phyloP scores from a whole-genome alignment of 768 basidiomycete genomes.

The Hemileccinum rubropunctum region DNA sequence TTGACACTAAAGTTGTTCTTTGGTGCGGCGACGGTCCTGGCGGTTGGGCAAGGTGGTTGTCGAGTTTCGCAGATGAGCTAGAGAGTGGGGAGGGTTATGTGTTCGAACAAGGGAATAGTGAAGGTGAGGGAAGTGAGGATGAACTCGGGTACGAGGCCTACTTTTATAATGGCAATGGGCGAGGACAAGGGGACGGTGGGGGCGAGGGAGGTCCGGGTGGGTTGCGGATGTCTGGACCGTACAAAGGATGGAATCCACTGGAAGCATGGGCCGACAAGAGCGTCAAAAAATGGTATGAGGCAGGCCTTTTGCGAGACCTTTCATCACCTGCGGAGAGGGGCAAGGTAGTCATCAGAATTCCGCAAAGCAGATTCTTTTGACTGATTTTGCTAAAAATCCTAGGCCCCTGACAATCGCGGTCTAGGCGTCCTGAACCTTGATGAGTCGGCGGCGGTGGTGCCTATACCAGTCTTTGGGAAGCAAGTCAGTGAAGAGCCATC shows the following conservation, averaged over 20 bases:
- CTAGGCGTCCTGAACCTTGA: constrained; percentile 41
- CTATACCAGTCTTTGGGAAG: constrained; percentile 59
- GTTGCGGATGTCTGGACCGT: constrained; percentile 77
- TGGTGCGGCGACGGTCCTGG: constrained; percentile 87
- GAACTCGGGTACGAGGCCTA: constrained; percentile 84
- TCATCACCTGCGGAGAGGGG: constrained; percentile 40
- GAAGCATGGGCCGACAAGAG: constrained; percentile 94
- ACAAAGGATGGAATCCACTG: constrained; percentile 87
- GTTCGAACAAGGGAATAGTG: constrained; percentile 53
- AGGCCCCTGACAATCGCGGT: constrained; percentile 45
- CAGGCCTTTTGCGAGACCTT: constrained; percentile 62
- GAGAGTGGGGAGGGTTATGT: constrained; percentile 90
- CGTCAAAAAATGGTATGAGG: constrained; percentile 80
- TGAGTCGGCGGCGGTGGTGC: constrained; percentile 53
- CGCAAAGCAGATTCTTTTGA: constrained; percentile 1
- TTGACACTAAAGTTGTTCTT: constrained; percentile 95
- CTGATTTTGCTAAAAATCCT: constrained; percentile 18
- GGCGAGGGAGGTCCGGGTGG: constrained; percentile 71
- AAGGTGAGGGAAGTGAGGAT: constrained; percentile 78
- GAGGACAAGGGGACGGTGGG: constrained; percentile 76
- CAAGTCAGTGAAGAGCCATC: constrained; percentile 17
- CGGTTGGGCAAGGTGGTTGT: constrained; percentile 96
- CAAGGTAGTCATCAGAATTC: constrained; percentile 41
- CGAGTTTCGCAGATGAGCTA: constrained; percentile 86
- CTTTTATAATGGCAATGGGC: constrained; percentile 76